Conservation (phyloP, 163 green algal genomes). For the Prototheca wickerhamii region DNA sequence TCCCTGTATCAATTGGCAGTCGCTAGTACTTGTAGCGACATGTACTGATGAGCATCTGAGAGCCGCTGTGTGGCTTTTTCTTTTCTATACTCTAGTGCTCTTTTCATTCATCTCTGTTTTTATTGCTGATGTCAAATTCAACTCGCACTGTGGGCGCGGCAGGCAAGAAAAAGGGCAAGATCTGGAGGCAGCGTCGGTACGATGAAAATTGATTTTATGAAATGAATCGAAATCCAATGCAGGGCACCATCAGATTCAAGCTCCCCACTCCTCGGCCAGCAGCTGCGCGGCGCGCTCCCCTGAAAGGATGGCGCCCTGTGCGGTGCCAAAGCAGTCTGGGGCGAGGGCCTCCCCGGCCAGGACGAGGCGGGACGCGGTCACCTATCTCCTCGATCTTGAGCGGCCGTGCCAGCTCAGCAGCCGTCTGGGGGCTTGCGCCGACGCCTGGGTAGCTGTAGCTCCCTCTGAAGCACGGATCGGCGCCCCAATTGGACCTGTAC, state of each 20-base stretch:
- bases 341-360: neutral
- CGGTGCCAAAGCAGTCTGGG: neutral
- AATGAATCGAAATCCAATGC: neutral
- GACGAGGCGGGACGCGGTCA: neutral
- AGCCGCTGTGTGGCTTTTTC: too few relatives aligned
- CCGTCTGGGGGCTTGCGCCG: neutral
- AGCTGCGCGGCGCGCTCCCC: neutral
- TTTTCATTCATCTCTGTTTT: too few relatives aligned
- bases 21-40: too few relatives aligned
- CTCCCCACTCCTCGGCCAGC: neutral
- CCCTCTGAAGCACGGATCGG: neutral
- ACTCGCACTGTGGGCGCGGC: too few relatives aligned
- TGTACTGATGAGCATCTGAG: too few relatives aligned
- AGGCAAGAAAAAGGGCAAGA: too few relatives aligned
- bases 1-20: too few relatives aligned
- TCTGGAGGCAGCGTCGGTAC: neutral
- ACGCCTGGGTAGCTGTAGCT: neutral
- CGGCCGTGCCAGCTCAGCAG: neutral
- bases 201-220: neutral
- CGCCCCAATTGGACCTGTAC: neutral
- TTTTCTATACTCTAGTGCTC: too few relatives aligned
- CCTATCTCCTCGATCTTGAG: neutral
- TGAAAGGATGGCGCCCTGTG: neutral
- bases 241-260: neutral
- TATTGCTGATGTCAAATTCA: too few relatives aligned